Percentiles rank a stretch among this genome's conserved stretches.
phyloP scores from a whole-genome alignment of 305 asterid species.

The Rubia tinctorum region DNA sequence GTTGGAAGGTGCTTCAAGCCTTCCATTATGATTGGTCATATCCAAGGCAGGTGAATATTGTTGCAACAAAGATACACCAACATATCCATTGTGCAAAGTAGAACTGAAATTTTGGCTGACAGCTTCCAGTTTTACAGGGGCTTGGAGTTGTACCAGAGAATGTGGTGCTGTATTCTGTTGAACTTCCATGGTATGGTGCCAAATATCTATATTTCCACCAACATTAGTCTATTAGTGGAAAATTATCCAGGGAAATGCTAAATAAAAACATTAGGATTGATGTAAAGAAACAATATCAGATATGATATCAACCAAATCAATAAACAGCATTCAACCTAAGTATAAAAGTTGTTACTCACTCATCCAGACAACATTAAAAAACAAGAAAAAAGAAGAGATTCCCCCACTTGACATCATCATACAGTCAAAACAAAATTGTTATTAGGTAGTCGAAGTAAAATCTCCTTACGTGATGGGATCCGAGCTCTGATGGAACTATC shows the following conservation, averaged over 20 bases:
- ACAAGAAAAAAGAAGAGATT: neutral
- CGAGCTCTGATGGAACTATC: conserved; percentile 36
- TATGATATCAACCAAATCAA: neutral
- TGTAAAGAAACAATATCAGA: neutral
- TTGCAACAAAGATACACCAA: conserved; percentile 46
- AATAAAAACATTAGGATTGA: neutral
- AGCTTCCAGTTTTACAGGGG: conserved; percentile 42
- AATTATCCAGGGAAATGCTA: neutral
- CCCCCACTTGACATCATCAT: neutral
- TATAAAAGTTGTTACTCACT: neutral
- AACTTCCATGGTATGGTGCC: conserved; percentile 31
- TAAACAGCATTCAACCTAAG: neutral
- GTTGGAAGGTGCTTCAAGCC: conserved; percentile 40
- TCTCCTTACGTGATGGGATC: conserved; percentile 34
- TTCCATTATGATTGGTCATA: conserved; percentile 40
- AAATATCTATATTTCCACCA: neutral
- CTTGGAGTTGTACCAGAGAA: conserved; percentile 44
- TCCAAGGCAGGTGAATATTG: conserved; percentile 43
- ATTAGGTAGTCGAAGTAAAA: neutral
- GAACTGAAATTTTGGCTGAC: conserved; percentile 35
- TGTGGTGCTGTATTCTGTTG: conserved; percentile 39
- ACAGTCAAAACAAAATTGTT: conserved; percentile 1
- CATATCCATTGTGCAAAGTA: conserved; percentile 42
- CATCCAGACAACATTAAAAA: neutral
- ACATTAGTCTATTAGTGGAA: neutral